Conservation (phyloP, 2,329 filamentous ascomycete species). For the Colletotrichum simmondsii region DNA sequence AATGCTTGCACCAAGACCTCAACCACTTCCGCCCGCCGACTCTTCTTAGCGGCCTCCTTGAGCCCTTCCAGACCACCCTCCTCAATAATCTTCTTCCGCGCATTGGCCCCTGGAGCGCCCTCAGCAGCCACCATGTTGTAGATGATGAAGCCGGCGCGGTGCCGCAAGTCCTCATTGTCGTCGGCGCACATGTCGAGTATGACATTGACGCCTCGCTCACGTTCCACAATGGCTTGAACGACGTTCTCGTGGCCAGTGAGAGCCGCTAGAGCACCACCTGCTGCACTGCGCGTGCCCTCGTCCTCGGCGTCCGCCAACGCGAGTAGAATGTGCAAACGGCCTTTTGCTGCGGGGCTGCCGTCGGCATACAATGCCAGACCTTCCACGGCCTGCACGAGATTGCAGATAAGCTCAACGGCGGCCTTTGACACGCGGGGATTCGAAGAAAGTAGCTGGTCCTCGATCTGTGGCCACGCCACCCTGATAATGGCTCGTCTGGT, state of each 20-base stretch:
- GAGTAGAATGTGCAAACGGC: conserved; percentile 84
- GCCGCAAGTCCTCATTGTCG: conserved; percentile 73
- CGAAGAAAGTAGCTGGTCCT: conserved; percentile 83
- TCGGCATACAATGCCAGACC: conserved; percentile 78
- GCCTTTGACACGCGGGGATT: conserved; percentile 84
- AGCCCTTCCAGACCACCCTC: conserved; percentile 75
- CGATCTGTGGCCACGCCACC: conserved; percentile 78
- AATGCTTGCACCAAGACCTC: conserved; percentile 78
- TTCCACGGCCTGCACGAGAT: conserved; percentile 78
- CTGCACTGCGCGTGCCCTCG: conserved; percentile 80
- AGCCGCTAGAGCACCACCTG: conserved; percentile 88
- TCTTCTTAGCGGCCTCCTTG: conserved; percentile 76
- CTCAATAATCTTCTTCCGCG: conserved; percentile 68
- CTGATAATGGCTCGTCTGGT: conserved; percentile 77
- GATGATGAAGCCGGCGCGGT: conserved; percentile 80
- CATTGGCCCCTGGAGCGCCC: conserved; percentile 72
- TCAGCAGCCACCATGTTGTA: conserved; percentile 77
- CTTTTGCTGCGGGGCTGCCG: conserved; percentile 72
- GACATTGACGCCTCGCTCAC: conserved; percentile 79
- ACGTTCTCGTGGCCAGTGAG: conserved; percentile 83
- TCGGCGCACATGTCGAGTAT: conserved; percentile 85
- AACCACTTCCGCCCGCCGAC: conserved; percentile 75
- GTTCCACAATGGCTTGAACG: conserved; percentile 75
- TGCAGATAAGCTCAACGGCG: conserved; percentile 89
- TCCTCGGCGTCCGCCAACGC: conserved; percentile 91